phyloP scores from a whole-genome alignment of 192 early-diverging fungal genomes.

The Coemansia sp. region DNA sequence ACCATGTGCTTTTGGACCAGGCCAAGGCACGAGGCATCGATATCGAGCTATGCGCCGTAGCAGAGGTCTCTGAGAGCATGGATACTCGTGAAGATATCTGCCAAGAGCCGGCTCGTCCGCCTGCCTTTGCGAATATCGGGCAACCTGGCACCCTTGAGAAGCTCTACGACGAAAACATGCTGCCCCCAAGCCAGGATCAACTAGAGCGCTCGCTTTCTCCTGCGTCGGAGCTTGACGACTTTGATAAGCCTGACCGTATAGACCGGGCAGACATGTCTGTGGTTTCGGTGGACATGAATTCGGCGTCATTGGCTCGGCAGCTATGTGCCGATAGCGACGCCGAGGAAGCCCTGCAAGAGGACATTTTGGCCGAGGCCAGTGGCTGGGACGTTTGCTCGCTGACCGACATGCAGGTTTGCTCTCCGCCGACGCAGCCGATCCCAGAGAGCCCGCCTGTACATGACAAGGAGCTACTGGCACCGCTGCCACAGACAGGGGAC shows the following conservation, averaged over 20 bases:
- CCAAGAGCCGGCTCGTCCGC: neutral
- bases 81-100: neutral
- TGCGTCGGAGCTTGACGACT: neutral
- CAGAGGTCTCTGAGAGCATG: neutral
- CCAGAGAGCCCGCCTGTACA: slow-evolving; percentile 8
- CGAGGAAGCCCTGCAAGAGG: neutral
- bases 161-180: slow-evolving; percentile 33
- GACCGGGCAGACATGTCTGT: neutral
- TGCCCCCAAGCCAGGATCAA: neutral
- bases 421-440: slow-evolving; percentile 26
- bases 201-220: neutral
- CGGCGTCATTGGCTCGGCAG: neutral
- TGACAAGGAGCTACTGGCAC: neutral
- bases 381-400: slow-evolving; percentile 16
- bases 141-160: slow-evolving; percentile 37
- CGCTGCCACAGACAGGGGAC: neutral
- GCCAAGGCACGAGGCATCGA: slow-evolving; percentile 28
- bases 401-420: slow-evolving; percentile 20
- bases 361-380: slow-evolving; percentile 6
- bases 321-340: slow-evolving; percentile 23
- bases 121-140: slow-evolving; percentile 44
- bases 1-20: slow-evolving; percentile 18
- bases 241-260: neutral
- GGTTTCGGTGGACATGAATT: neutral
- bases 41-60: slow-evolving; percentile 14